Base-by-base conservation (phyloP, 805 yeast species). In the Pichia pseudocactophila region DNA sequence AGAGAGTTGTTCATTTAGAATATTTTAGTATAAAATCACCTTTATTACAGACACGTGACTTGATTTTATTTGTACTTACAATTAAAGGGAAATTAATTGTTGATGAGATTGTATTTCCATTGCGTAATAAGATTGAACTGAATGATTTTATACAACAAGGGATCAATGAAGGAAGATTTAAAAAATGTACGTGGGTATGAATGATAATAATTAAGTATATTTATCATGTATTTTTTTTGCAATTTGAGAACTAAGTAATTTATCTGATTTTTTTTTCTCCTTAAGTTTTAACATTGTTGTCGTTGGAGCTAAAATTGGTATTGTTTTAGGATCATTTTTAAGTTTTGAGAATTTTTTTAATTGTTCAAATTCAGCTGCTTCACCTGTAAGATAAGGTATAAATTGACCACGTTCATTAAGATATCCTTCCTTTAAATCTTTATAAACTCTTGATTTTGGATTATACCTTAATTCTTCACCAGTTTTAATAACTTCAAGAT, bases 331-430 rank as follows among this genome's bases (percentile, higher is more conserved):
- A 22, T 22, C 25, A 22, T 22, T 22, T 22, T 8, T 22, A 8
- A 51, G 37, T 32, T 51, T 46, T 0, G 79, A 79, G 49, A 73
- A 70, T 49, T 59, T 57, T 50, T 71, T 74, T 55, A 73, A 51
- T 39, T 64, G 62, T 41, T 70, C 71, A 50, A 75, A 67, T 43
- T 74, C 74, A 16, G 62, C 58, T 9, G 82, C 83, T 47, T 79
- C 83, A 6, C 79, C 82, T 2, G 71, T 68, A 36, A 69, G 54
- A 48, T 72, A 70, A 28, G 78, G 66, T 17, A 73, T 80, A 60
- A 73, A 81, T 56, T 72, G 63, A n/a, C 62, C 63, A n/a, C 56
- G 46, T 28, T 61, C 66, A 45, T 61, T 59, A 25, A 58, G 40
- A 42, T 56, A 61, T 17, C 66, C 66, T 31, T 55, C 55, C 31